Conservation (phyloP, 495 filamentous ascomycete species). For the Lineolata rhizophorae region DNA sequence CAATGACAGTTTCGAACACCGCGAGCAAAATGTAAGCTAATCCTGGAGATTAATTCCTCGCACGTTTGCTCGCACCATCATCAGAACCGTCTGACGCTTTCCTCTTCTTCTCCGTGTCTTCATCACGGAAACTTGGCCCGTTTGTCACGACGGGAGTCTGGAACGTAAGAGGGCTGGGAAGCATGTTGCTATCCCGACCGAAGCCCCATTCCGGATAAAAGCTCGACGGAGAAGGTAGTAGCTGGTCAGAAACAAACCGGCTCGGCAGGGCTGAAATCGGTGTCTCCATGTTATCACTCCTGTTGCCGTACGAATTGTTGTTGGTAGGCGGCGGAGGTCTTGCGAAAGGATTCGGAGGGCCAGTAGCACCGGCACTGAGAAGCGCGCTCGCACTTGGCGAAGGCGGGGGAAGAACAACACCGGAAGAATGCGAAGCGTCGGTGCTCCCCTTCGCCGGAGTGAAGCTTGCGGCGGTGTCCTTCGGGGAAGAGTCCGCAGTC, state of each 20-base stretch:
- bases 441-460: conserved; percentile 29
- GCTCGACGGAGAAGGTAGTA: conserved; percentile 67
- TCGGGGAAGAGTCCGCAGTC: conserved; percentile 54
- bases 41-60: conserved; percentile 4
- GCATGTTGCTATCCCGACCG: conserved; percentile 49
- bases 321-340: conserved; percentile 48
- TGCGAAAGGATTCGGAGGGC: conserved; percentile 90
- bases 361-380: conserved; percentile 74
- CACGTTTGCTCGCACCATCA: conserved; percentile 5
- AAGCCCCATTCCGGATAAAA: conserved; percentile 89
- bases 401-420: conserved; percentile 75
- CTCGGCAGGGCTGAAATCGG: conserved; percentile 94
- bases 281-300: conserved; percentile 61
- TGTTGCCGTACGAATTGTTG: conserved; percentile 28
- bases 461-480: conserved; percentile 36
- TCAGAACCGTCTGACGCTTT: conserved; percentile 16
- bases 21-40: too few species aligned
- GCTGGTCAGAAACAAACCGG: conserved; percentile 63
- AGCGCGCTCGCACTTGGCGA: conserved; percentile 74
- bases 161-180: conserved; percentile 81
- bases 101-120: conserved; percentile 20
- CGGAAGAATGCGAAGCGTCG: too few species aligned
- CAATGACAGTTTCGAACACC: too few species aligned
- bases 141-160: conserved; percentile 61
- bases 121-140: conserved; percentile 19